phyloP scores from a whole-genome alignment of 441 rosid species.

The Croton laevigatus region DNA sequence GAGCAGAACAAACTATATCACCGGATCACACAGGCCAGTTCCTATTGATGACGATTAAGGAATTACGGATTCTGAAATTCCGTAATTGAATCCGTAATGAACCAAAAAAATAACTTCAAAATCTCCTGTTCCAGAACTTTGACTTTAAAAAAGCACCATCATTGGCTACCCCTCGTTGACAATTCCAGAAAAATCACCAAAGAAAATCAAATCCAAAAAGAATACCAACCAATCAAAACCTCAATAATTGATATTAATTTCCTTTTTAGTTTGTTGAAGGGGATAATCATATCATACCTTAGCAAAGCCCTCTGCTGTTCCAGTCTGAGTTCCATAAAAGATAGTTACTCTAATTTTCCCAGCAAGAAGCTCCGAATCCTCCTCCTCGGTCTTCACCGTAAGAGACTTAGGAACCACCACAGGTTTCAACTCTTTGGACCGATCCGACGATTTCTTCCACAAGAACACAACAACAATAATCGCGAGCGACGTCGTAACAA shows the following conservation, averaged over 20 bases:
- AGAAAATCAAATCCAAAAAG: background rate
- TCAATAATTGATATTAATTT: too few species aligned
- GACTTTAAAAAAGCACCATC: background rate
- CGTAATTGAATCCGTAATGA: background rate
- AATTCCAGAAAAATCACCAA: background rate
- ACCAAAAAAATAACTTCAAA: background rate
- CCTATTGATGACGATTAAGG: background rate
- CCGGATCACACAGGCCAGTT: background rate
- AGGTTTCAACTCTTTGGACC: conserved; percentile 42
- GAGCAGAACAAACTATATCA: background rate
- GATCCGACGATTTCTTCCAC: conserved; percentile 61
- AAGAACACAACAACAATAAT: conserved; percentile 46
- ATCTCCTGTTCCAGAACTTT: background rate
- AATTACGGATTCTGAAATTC: background rate
- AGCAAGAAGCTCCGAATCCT: conserved; percentile 40
- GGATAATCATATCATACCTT: conserved; percentile 40
- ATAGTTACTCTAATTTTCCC: conserved; percentile 65
- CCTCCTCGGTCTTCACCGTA: conserved; percentile 43
- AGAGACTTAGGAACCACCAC: conserved; percentile 50
- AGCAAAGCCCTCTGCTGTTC: conserved; percentile 90
- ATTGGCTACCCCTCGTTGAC: background rate
- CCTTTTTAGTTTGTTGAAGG: background rate
- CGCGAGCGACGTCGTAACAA: conserved; percentile 59
- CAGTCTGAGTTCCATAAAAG: conserved; percentile 88
- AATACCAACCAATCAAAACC: background rate